phyloP scores from a whole-genome alignment of 352 stramenopile genomes.

The Pythium vanterpoolii region DNA sequence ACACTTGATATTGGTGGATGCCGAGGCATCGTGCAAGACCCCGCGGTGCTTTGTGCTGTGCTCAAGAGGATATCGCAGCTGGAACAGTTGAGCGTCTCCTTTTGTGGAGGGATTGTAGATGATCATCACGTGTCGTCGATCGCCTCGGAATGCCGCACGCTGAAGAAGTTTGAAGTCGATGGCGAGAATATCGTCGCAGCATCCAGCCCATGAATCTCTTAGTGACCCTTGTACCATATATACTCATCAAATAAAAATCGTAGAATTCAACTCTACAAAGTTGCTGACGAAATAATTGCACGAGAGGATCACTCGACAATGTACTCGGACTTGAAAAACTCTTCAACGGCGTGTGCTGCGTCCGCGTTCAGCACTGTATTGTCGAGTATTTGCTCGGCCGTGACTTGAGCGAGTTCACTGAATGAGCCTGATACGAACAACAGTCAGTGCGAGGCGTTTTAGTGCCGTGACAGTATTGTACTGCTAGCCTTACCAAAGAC shows the following conservation, averaged over 20 bases:
- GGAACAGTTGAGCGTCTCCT: slow-evolving; percentile 56
- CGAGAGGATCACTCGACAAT: slow-evolving; percentile 34
- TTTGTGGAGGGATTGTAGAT: slow-evolving; percentile 40
- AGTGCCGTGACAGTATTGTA: not conserved
- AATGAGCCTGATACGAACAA: slow-evolving; percentile 38
- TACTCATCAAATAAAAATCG: not conserved
- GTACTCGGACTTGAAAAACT: slow-evolving; percentile 74
- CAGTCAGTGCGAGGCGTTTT: not conserved
- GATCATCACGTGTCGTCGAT: slow-evolving; percentile 52
- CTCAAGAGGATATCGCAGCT: slow-evolving; percentile 42
- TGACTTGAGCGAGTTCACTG: slow-evolving; percentile 39
- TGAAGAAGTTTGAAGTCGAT: slow-evolving; percentile 56
- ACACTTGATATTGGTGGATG: slow-evolving; percentile 59
- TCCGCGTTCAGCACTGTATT: slow-evolving; percentile 57
- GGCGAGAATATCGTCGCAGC: slow-evolving; percentile 23
- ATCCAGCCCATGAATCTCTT: not conserved
- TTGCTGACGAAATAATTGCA: not conserved
- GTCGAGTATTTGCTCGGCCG: slow-evolving; percentile 52
- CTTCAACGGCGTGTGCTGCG: slow-evolving; percentile 55
- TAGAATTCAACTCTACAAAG: not conserved
- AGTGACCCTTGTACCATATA: not conserved
- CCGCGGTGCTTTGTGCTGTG: slow-evolving; percentile 34
- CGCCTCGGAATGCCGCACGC: slow-evolving; percentile 47
- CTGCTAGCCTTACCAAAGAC: slow-evolving; percentile 42
- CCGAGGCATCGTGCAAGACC: slow-evolving; percentile 52